A percentile compares a stretch with the other conserved stretches of the same genome.
Conservation (phyloP, 2,329 filamentous ascomycete genomes). For the Hypoxylon sp. region DNA sequence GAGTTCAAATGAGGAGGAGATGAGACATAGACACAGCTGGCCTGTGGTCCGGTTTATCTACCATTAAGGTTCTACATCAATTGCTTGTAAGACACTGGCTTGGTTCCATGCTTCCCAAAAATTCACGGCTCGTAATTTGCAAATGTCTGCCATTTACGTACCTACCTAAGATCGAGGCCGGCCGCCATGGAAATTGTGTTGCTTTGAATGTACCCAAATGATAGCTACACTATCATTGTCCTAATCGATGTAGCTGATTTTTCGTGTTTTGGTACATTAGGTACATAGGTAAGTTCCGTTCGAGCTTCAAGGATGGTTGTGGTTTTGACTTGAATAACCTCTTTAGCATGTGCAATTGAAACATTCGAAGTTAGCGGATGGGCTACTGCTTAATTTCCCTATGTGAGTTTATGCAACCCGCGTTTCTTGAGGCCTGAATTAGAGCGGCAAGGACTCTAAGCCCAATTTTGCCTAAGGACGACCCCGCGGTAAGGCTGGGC, state of each 20-base stretch:
- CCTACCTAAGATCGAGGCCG: neutral
- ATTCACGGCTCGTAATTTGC: neutral
- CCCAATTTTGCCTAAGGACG: conserved; percentile 10
- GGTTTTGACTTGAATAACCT: no score
- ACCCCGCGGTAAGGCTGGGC: conserved; percentile 36
- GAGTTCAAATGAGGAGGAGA: neutral
- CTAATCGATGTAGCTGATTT: no score
- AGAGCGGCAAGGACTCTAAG: conserved; percentile 24
- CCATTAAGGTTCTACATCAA: neutral
- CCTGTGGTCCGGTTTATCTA: no score
- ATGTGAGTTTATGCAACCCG: neutral
- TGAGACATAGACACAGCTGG: neutral
- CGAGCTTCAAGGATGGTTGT: no score
- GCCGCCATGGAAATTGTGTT: no score
- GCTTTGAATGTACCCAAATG: no score
- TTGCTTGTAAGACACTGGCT: neutral
- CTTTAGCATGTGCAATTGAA: neutral
- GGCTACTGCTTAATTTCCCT: conserved; percentile 14
- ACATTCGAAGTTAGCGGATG: neutral
- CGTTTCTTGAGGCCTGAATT: conserved; percentile 3
- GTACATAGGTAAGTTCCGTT: no score
- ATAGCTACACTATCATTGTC: no score
- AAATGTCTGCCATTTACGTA: neutral
- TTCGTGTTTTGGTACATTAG: no score
- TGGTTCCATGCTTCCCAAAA: neutral